Evolutionary conservation across 2,329 filamentous ascomycete genomes (phyloP).

Genomic region (Botrytis medusae): DNA sequence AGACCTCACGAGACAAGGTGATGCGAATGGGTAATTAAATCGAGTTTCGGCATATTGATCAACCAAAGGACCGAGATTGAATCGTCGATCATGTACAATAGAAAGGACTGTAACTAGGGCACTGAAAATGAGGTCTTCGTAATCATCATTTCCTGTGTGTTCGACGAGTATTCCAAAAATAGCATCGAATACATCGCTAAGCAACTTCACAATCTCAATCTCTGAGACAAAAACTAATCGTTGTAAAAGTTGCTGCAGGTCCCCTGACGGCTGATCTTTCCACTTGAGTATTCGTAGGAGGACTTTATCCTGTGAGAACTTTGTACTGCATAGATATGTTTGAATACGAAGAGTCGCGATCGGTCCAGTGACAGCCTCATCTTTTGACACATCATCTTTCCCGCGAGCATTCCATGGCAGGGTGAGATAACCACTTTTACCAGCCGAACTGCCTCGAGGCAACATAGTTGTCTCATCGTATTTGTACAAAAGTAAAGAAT

Average conservation of each 20-base stretch:
- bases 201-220: slow-evolving; percentile 93
- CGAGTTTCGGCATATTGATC: slow-evolving; percentile 85
- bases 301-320: slow-evolving; percentile 87
- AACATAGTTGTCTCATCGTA: slow-evolving; percentile 87
- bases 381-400: slow-evolving; percentile 66
- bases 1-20: slow-evolving; percentile 81
- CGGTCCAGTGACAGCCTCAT: slow-evolving; percentile 71
- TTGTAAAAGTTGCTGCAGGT: slow-evolving; percentile 72
- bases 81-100: slow-evolving; percentile 91
- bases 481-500: slow-evolving; percentile 80
- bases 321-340: slow-evolving; percentile 90
- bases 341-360: slow-evolving; percentile 76
- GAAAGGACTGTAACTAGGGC: slow-evolving; percentile 85
- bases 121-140: slow-evolving; percentile 89
- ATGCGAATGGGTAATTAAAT: slow-evolving; percentile 93
- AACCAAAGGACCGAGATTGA: slow-evolving; percentile 86
- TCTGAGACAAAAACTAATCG: slow-evolving; percentile 92
- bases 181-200: slow-evolving; percentile 84
- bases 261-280: slow-evolving; percentile 71
- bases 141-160: slow-evolving; percentile 85
- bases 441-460: slow-evolving; percentile 58
- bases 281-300: slow-evolving; percentile 83
- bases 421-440: slow-evolving; percentile 82
- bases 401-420: slow-evolving; percentile 75
- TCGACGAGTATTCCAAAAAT: slow-evolving; percentile 91